A percentile compares a stretch with the other conserved stretches of the same genome.
Conservation (phyloP, 2,329 filamentous ascomycete species). For the Sclerotinia borealis region DNA sequence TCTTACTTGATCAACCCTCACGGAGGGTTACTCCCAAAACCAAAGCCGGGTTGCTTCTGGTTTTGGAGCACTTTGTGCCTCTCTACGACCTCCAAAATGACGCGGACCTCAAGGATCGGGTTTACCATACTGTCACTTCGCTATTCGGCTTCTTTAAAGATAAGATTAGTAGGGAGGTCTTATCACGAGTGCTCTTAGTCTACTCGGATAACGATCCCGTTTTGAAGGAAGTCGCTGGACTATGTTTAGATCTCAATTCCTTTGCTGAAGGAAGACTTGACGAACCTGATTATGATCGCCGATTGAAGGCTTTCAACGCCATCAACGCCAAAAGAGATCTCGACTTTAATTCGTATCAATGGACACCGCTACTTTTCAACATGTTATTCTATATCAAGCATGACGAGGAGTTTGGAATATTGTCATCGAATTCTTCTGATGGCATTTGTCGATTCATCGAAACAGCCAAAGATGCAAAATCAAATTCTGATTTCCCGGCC, state of each 20-base stretch:
- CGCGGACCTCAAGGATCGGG: constrained; percentile 50
- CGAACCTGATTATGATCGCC: constrained; percentile 80
- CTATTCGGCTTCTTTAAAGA: constrained; percentile 91
- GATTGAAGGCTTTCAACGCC: constrained; percentile 67
- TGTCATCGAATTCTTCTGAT: constrained; percentile 74
- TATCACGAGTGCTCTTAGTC: constrained; percentile 67
- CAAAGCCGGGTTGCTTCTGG: constrained; percentile 73
- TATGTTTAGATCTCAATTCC: constrained; percentile 78
- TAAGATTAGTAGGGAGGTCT: constrained; percentile 63
- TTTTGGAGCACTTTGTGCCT: constrained; percentile 74
- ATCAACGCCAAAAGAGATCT: constrained; percentile 60
- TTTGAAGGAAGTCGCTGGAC: constrained; percentile 55
- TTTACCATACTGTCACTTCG: constrained; percentile 70
- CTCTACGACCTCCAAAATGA: constrained; percentile 53
- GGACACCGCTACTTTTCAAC: constrained; percentile 84
- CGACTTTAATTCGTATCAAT: constrained; percentile 64
- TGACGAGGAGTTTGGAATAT: constrained; percentile 80
- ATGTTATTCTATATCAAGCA: constrained; percentile 81
- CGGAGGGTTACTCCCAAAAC: constrained; percentile 75
- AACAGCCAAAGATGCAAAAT: constrained; percentile 43
- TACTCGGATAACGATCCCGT: constrained; percentile 60
- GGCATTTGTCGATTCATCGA: constrained; percentile 73
- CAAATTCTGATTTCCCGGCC: constrained; percentile 38
- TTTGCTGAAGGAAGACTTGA: constrained; percentile 67
- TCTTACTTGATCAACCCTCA: constrained; percentile 78